Base-by-base conservation (phyloP, 208 protist species). In the Trypanosoma caninum region DNA sequence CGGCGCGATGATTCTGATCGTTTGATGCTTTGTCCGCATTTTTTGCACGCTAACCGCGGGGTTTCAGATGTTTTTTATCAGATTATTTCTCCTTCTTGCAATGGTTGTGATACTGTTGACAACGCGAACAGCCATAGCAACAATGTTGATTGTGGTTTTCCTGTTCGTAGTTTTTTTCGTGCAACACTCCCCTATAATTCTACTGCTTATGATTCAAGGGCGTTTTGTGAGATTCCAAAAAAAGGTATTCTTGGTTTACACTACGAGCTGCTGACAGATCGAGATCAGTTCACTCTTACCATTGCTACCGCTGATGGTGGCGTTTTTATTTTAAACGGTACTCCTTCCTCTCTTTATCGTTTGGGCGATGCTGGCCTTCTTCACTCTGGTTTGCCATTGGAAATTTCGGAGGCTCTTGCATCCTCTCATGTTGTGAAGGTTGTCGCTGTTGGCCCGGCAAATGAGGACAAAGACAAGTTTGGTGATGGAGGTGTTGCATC, bases 41-140 rank as follows among this genome's bases (percentile, higher is more conserved):
- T 84, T 66, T 44, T 74, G 10, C 78, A 80, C 55, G 31, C 59
- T 25, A 59, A 10, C 42, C 58, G 77, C 23, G 76, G 77, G 18
- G 28, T 16, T 5, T 62, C 74, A 1, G 69, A 84, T 58, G 6
- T 25, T 20, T 37, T 67, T 16, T 70, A 66, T 31, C n/a, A 14
- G 9, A 27, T 41, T 9, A 6, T 14, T 45, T 28, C 30, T 22
- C 18, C 41, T 14, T 3, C 16, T 1, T 1, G n/a, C 23, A 6
- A 18, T 2, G 33, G 3, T 51, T 9, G 9, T 41, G 2, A 3
- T 62, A 6, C 14, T 14, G 31, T 20, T 11, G 10, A 28, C 28
- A 8, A 14, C 7, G 28, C 3, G 34, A 23, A 31, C 37, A 44
- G 3, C 3, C 2, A 48, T 0, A 25, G 16, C 14, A 7, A 31